Evolutionary conservation across 192 early-diverging fungal species (phyloP), one percentile per base, ranked within the genome.

Genomic region (Geranomyces variabilis): DNA sequence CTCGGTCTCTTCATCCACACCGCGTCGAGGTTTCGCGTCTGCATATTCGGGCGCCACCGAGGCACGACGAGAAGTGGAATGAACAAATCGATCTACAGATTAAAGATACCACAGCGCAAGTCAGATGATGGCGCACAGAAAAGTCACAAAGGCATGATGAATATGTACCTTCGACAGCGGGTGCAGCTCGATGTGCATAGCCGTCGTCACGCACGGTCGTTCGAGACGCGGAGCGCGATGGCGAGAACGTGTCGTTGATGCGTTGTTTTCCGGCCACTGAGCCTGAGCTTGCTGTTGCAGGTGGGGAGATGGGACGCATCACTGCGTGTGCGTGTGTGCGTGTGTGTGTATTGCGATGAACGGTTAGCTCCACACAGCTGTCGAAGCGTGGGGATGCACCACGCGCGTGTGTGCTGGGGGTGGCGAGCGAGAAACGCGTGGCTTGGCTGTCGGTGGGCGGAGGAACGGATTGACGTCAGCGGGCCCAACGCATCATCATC

Each of bases 241-340:
- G 51, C n/a, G 56, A 19, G 28, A 36, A 70, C 3, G 19, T 5
- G 17, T 56, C 14, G 15, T 55, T 55, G 0, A 30, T 56, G 10
- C 68, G 55, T 58, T 69, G 57, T n/a, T 17, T 29, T n/a, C 31
- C 19, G 5, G 33, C 28, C 41, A 70, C 17, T 1, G 68, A 70
- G 26, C 68, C 68, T 19, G 68, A 70, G 58, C 68, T 70, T 17
- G 68, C 58, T 14, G 56, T 70, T 31, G 68, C 59, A n/a, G 56
- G 55, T 13, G 68, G 68, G 15, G 68, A 70, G 24, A 58, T 61
- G 13, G 68, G 68, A 8, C 68, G 68, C 19, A 70, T 45, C 57
- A 61, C 60, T 1, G 43, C 19, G 2, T 64, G 6, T 19, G 58
- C n/a, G 19, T 47, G 46, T n/a, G n/a, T n/a, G n/a, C n/a, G n/a